phyloP scores from a whole-genome alignment of 805 yeast genomes.

The Zygotorulaspora florentina region DNA sequence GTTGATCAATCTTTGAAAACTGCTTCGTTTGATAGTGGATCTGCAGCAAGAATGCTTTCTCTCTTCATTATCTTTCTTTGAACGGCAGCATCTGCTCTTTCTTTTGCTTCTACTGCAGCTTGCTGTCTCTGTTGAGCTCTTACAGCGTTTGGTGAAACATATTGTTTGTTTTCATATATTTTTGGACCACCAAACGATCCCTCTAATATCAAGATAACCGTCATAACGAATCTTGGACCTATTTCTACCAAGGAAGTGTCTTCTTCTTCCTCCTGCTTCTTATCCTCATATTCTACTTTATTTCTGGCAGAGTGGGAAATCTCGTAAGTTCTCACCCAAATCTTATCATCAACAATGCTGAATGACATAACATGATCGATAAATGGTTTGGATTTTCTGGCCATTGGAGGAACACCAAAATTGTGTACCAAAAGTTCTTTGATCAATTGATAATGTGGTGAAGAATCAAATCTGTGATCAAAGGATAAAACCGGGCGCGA shows the following conservation, averaged over 20 bases:
- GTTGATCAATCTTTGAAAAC: constrained; percentile 49
- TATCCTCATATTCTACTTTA: constrained; percentile 49
- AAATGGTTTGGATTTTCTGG: constrained; percentile 91
- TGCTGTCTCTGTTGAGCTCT: constrained; percentile 83
- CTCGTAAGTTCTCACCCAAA: constrained; percentile 95
- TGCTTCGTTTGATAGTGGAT: constrained; percentile 76
- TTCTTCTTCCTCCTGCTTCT: constrained; percentile 40
- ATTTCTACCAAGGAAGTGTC: constrained; percentile 84
- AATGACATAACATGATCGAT: constrained; percentile 93
- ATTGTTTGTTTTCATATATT: constrained; percentile 94
- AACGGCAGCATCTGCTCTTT: constrained; percentile 74
- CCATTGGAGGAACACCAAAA: constrained; percentile 93
- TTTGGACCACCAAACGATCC: constrained; percentile 98
- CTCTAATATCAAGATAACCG: constrained; percentile 85
- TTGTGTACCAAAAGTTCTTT: constrained; percentile 78
- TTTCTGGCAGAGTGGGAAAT: constrained; percentile 59
- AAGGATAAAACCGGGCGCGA: constrained; percentile 91
- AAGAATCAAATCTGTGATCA: constrained; percentile 69
- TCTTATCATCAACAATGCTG: constrained; percentile 84
- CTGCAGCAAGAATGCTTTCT: constrained; percentile 67
- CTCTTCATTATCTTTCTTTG: constrained; percentile 72
- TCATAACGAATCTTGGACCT: constrained; percentile 94
- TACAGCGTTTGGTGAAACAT: constrained; percentile 91
- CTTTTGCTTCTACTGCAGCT: constrained; percentile 72
- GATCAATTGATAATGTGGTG: constrained; percentile 66